Base-by-base conservation (phyloP, 805 yeast species). In the Blastobotrys mokoenaii region DNA sequence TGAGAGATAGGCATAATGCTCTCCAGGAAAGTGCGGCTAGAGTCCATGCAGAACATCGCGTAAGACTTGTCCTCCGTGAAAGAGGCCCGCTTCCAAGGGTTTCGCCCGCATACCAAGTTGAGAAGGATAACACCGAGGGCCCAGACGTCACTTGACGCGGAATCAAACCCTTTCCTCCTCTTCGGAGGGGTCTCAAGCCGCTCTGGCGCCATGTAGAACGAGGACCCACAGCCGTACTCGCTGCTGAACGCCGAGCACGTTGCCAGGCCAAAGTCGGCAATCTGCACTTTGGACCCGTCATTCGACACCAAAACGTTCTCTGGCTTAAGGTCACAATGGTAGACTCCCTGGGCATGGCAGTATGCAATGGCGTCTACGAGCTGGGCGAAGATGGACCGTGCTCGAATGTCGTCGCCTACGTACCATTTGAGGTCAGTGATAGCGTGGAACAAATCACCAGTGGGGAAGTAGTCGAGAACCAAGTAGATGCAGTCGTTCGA, bases 151-250 rank as follows among this genome's bases (percentile, higher is more conserved):
- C 94, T 88, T 7, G 84, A 77, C 27, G 74, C 64, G 0, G 95
- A 81, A 10, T 93, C 89, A 58, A 70, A 76, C 10, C 50, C 52
- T 50, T 39, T 5, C 27, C 8, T 22, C 27, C 8, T 22, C 27
- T 22, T 22, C 7, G 27, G 27, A 56, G 43, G 43, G 48, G 40
- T 49, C 55, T 64, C 47, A 56, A 67, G 49, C 9, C 61, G 45
- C 62, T 88, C 96, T 6, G 96, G 96, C 0, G 96, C 84, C 96
- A 89, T 88, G 66, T 88, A 88, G 63, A 85, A 89, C 18, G 84
- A 75, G 6, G 90, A 82, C 1, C 96, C 97, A 46, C 94, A 76
- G 52, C 95, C 87, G 16, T 80, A 77, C 55, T 83, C 82, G 50
- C 82, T 76, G 50, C 80, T 77, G 34, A 83, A 72, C 30, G 69